phyloP scores from a whole-genome alignment of 2,329 filamentous ascomycete genomes.

The Coleophoma crateriformis region DNA sequence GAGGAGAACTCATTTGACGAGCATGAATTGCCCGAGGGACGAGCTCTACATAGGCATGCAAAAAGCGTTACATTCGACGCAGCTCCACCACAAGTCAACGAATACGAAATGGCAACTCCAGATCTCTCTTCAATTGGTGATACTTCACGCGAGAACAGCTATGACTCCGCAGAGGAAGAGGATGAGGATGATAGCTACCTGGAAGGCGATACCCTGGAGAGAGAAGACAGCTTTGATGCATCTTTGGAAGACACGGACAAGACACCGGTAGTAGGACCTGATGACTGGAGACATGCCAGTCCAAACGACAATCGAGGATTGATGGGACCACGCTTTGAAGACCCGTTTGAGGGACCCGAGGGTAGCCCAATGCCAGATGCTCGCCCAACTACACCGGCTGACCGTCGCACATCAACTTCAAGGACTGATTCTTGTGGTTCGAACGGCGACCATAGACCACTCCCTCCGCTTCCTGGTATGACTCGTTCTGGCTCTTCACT shows the following conservation, averaged over 20 bases:
- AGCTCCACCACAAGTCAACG: constrained; percentile 88
- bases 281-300: constrained; percentile 84
- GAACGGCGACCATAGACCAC: constrained; percentile 74
- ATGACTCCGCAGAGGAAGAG: constrained; percentile 76
- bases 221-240: constrained; percentile 86
- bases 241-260: constrained; percentile 94
- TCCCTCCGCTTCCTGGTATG: constrained; percentile 77
- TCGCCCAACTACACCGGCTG: constrained; percentile 18
- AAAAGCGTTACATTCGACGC: constrained; percentile 98
- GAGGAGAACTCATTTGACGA: constrained; percentile 58
- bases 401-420: constrained; percentile 45
- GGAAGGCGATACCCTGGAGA: constrained; percentile 48
- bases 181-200: constrained; percentile 56
- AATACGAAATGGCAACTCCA: constrained; percentile 97
- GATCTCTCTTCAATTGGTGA: constrained; percentile 90
- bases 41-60: constrained; percentile 71
- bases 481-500: constrained; percentile 52
- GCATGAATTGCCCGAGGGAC: constrained; percentile 56
- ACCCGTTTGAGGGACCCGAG: constrained; percentile 59
- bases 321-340: constrained; percentile 36
- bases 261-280: constrained; percentile 94
- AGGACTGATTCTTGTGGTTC: constrained; percentile 72
- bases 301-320: constrained; percentile 26
- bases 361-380: constrained; percentile 61
- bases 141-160: constrained; percentile 88